These are phyloP conservation scores for Tricholoma furcatifolium DNA, from an alignment of 768 basidiomycete genomes.

Conservation along the genomic window DNA sequence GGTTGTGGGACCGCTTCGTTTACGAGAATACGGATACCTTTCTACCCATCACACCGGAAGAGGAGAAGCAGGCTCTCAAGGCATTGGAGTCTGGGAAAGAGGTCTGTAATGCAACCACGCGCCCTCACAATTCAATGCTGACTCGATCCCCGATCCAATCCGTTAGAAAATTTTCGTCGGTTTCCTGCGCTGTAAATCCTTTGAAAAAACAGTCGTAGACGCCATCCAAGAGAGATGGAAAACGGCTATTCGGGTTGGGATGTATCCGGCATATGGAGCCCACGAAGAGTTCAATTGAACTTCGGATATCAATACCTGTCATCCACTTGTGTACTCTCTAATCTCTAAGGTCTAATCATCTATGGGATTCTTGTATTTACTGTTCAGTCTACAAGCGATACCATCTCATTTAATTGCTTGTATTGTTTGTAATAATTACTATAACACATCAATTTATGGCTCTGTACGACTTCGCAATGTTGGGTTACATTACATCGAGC, in stretches of 20 bases:
- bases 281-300: background rate
- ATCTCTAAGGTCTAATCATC: too few species aligned
- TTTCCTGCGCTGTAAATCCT: background rate
- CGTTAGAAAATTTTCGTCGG: background rate
- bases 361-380: too few species aligned
- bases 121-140: background rate
- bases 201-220: background rate
- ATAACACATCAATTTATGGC: too few species aligned
- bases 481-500: too few species aligned
- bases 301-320: too few species aligned
- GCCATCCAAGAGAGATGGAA: background rate
- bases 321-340: too few species aligned
- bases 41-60: background rate
- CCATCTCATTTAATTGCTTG: too few species aligned
- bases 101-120: background rate
- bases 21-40: background rate
- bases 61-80: background rate
- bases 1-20: background rate
- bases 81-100: background rate
- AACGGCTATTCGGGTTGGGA: background rate
- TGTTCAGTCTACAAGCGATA: too few species aligned
- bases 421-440: too few species aligned
- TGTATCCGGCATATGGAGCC: background rate
- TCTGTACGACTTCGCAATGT: too few species aligned
- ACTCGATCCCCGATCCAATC: background rate